phyloP scores from a whole-genome alignment of 23 red algal genomes.

The Gracilaria gracilis region DNA sequence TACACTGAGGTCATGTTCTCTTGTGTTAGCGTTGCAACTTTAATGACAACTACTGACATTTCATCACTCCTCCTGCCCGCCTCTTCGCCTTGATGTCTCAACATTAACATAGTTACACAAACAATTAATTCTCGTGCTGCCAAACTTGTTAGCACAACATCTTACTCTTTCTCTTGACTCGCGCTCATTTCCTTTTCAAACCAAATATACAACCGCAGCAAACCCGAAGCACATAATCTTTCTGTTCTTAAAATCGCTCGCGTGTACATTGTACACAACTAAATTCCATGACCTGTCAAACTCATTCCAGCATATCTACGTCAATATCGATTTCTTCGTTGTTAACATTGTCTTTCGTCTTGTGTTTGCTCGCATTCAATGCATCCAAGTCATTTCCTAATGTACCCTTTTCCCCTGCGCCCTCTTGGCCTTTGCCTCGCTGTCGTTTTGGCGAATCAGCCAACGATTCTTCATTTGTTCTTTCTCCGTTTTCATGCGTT shows the following conservation, averaged over 20 bases:
- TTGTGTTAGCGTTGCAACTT: background rate
- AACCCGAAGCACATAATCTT: background rate
- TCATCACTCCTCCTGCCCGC: background rate
- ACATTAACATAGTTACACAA: background rate
- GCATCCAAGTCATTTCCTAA: background rate
- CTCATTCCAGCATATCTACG: background rate
- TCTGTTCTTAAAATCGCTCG: background rate
- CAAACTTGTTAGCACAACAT: background rate
- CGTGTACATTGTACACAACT: background rate
- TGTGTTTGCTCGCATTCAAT: background rate
- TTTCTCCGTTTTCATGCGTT: background rate
- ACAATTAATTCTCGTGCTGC: background rate
- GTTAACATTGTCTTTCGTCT: background rate
- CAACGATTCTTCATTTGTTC: background rate
- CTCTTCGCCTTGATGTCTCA: background rate
- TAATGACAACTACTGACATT: background rate
- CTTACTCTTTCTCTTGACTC: background rate
- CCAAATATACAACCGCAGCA: background rate
- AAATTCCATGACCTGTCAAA: background rate
- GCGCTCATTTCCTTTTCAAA: background rate
- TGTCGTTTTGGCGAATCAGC: background rate
- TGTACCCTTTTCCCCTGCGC: background rate
- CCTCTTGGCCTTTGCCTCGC: background rate
- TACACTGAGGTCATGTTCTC: constrained; percentile 14
- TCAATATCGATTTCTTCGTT: constrained; percentile 14